A percentile compares a stretch with the other conserved stretches of the same genome.
phyloP scores from a whole-genome alignment of 495 filamentous ascomycete species.

The Penicillium mononematosum region DNA sequence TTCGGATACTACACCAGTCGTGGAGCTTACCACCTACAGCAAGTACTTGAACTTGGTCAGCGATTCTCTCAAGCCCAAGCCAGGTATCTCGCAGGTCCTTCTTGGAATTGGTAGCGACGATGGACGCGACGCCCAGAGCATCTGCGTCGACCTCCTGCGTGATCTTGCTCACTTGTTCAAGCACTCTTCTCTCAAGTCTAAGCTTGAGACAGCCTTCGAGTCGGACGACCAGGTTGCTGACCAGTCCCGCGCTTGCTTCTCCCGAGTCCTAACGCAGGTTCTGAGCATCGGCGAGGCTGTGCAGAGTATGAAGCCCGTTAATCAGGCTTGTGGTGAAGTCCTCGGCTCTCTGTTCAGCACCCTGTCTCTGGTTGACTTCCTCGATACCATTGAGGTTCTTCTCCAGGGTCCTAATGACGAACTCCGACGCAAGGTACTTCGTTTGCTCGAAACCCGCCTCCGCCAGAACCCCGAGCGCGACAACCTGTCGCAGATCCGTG shows the following conservation, averaged over 20 bases:
- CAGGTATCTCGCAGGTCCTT: slow-evolving; percentile 63
- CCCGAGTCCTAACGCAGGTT: slow-evolving; percentile 65
- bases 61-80: slow-evolving; percentile 71
- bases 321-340: slow-evolving; percentile 63
- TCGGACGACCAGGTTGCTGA: slow-evolving; percentile 48
- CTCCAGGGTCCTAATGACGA: slow-evolving; percentile 68
- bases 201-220: slow-evolving; percentile 41
- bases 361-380: slow-evolving; percentile 78
- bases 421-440: slow-evolving; percentile 75
- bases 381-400: slow-evolving; percentile 76
- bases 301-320: slow-evolving; percentile 59
- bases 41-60: slow-evolving; percentile 69
- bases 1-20: slow-evolving; percentile 57
- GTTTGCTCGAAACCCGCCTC: slow-evolving; percentile 72
- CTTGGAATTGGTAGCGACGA: slow-evolving; percentile 64
- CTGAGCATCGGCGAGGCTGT: slow-evolving; percentile 60
- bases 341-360: slow-evolving; percentile 73
- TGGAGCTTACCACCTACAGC: slow-evolving; percentile 65
- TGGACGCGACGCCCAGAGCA: slow-evolving; percentile 56
- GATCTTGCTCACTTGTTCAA: slow-evolving; percentile 45
- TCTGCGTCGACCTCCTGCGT: slow-evolving; percentile 60
- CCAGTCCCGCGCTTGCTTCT: slow-evolving; percentile 65
- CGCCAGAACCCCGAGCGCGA: slow-evolving; percentile 65
- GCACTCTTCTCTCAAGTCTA: slow-evolving; percentile 44
- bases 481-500: slow-evolving; percentile 59